Evolutionary conservation across 345 rosid genomes (phyloP).

Genomic region (Gossypium anomalum): DNA sequence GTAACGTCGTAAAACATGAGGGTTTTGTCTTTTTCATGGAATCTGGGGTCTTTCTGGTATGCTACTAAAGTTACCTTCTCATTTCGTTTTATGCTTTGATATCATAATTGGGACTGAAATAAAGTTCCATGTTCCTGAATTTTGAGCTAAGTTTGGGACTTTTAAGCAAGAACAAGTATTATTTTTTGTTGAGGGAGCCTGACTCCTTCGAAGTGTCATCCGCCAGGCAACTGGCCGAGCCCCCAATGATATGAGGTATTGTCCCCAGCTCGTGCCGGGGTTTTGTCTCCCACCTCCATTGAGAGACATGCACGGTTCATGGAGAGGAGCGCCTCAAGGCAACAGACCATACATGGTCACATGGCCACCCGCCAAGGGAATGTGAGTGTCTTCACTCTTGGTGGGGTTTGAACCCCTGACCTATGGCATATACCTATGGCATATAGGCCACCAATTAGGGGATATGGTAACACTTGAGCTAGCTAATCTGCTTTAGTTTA

Average conservation of each 20-base stretch:
- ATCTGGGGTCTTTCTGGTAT: not conserved
- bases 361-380: too few relatives aligned
- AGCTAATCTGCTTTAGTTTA: not conserved
- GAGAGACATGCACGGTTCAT: too few relatives aligned
- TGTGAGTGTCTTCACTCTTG: too few relatives aligned
- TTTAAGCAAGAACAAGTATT: not conserved
- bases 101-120: not conserved
- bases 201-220: too few relatives aligned
- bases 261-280: too few relatives aligned
- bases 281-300: too few relatives aligned
- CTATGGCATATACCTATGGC: too few relatives aligned
- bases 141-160: not conserved
- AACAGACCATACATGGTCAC: too few relatives aligned
- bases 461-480: not conserved
- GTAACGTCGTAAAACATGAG: not conserved
- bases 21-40: not conserved
- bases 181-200: not conserved
- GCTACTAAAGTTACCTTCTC: not conserved
- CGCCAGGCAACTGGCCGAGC: too few relatives aligned
- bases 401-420: too few relatives aligned
- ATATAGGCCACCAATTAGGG: not conserved
- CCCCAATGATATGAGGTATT: too few relatives aligned
- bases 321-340: too few relatives aligned
- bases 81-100: not conserved
- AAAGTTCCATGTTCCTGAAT: not conserved